Conservation (phyloP, 768 basidiomycete genomes). For the Lactarius akahatsu region DNA sequence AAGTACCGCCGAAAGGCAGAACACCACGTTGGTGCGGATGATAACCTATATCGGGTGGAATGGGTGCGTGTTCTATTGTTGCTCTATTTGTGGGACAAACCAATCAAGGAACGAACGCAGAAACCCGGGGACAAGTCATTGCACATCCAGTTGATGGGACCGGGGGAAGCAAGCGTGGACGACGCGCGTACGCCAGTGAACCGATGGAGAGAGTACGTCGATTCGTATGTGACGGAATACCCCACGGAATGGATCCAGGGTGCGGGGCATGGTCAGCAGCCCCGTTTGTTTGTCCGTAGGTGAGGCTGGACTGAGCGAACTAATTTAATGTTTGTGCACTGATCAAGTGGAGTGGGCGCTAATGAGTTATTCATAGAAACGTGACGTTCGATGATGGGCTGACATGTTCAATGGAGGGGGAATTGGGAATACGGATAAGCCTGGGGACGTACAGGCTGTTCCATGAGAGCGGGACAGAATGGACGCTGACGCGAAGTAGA, state of each 20-base stretch:
- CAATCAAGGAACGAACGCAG: conserved; percentile 38
- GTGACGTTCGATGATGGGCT: conserved; percentile 40
- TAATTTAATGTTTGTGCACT: not conserved
- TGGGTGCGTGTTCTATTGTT: conserved; percentile 55
- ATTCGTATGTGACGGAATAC: conserved; percentile 66
- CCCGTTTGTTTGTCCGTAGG: conserved; percentile 26
- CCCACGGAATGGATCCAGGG: conserved; percentile 70
- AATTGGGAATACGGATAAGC: conserved; percentile 56
- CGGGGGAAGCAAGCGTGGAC: conserved; percentile 64
- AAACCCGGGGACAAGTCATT: conserved; percentile 54
- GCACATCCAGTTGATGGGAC: conserved; percentile 57
- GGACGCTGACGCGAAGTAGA: conserved; percentile 46
- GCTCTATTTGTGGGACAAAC: conserved; percentile 13
- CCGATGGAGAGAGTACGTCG: conserved; percentile 75
- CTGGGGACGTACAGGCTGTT: conserved; percentile 64
- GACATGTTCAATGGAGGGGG: conserved; percentile 37
- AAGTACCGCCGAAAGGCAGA: conserved; percentile 81
- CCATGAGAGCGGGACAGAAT: conserved; percentile 68
- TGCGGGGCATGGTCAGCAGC: conserved; percentile 38
- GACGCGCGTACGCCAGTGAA: conserved; percentile 48
- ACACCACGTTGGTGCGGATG: conserved; percentile 68
- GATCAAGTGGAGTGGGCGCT: conserved; percentile 8
- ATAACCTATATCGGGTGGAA: conserved; percentile 74
- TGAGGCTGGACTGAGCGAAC: conserved; percentile 2
- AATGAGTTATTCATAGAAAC: conserved; percentile 51